Percentiles rank a stretch among this genome's conserved stretches.
Evolutionary conservation across 306 rosid genomes (phyloP).

Genomic region (Malus asiatica): DNA sequence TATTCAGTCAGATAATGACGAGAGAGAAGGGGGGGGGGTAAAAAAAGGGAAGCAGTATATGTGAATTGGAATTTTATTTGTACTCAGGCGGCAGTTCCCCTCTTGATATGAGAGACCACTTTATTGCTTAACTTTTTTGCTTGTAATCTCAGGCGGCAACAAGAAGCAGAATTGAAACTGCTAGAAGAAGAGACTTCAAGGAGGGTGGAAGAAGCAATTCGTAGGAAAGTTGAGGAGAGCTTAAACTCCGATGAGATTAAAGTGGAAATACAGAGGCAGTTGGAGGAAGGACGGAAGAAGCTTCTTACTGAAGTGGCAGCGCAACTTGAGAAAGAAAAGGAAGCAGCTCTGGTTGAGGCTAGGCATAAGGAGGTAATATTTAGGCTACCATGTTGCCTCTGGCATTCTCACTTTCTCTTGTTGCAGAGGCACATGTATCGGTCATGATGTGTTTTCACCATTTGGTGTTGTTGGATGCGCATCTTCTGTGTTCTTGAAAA

Average conservation of each 20-base stretch:
- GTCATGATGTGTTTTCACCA: not conserved
- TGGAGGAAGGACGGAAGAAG: constrained; percentile 69
- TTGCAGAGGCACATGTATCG: not conserved
- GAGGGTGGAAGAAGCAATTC: constrained; percentile 75
- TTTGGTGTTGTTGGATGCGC: not conserved
- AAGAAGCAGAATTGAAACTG: constrained; percentile 60
- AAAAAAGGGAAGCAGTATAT: constrained; percentile 15
- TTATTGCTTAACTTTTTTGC: constrained; percentile 29
- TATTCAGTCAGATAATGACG: constrained; percentile 36
- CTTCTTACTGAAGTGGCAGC: constrained; percentile 65
- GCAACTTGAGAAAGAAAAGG: constrained; percentile 84
- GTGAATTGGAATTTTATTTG: constrained; percentile 19
- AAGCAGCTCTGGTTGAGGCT: constrained; percentile 76
- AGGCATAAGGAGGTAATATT: constrained; percentile 72
- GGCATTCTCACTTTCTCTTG: not conserved
- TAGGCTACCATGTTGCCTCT: not conserved
- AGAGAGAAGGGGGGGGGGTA: constrained; percentile 2
- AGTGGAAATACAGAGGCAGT: constrained; percentile 50
- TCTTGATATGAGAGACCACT: constrained; percentile 25
- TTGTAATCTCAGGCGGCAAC: constrained; percentile 48
- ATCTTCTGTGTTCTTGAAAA: not conserved
- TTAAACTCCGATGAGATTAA: constrained; percentile 58
- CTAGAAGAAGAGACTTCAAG: constrained; percentile 78
- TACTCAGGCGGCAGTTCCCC: constrained; percentile 22
- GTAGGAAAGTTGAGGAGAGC: constrained; percentile 64